Evolutionary conservation across 2,329 filamentous ascomycete species (phyloP).

Genomic region (Trichoderma sp.): DNA sequence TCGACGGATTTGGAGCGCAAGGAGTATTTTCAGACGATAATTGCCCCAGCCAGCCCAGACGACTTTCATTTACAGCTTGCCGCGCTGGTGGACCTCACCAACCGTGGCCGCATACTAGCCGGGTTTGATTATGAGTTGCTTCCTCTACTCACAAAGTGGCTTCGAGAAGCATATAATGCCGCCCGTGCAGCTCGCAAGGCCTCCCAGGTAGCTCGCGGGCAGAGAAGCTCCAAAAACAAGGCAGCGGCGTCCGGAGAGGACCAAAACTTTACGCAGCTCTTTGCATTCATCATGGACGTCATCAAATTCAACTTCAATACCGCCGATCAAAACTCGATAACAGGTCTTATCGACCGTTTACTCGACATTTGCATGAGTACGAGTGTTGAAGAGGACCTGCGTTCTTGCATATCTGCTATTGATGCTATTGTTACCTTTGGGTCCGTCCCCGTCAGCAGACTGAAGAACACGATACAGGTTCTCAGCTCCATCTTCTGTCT

Average conservation of each 20-base stretch:
- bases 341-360: conserved; percentile 61
- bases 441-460: conserved; percentile 62
- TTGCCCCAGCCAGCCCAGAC: conserved; percentile 55
- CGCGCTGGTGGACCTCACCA: conserved; percentile 62
- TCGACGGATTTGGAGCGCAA: conserved; percentile 67
- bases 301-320: conserved; percentile 76
- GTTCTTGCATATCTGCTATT: conserved; percentile 66
- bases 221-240: conserved; percentile 41
- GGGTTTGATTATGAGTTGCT: conserved; percentile 70
- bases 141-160: conserved; percentile 62
- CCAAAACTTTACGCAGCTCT: conserved; percentile 63
- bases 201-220: conserved; percentile 39
- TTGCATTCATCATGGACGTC: conserved; percentile 65
- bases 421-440: conserved; percentile 73
- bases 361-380: conserved; percentile 70
- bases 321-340: conserved; percentile 62
- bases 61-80: conserved; percentile 69
- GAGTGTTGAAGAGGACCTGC: conserved; percentile 63
- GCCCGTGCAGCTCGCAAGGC: conserved; percentile 54
- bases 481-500: conserved; percentile 72
- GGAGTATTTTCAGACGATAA: conserved; percentile 65
- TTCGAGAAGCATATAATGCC: conserved; percentile 56
- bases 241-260: conserved; percentile 53
- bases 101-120: conserved; percentile 60
- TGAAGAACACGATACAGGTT: conserved; percentile 68